Base-by-base conservation (phyloP, 306 rosid genomes). In the Herpetospermum pedunculosum region DNA sequence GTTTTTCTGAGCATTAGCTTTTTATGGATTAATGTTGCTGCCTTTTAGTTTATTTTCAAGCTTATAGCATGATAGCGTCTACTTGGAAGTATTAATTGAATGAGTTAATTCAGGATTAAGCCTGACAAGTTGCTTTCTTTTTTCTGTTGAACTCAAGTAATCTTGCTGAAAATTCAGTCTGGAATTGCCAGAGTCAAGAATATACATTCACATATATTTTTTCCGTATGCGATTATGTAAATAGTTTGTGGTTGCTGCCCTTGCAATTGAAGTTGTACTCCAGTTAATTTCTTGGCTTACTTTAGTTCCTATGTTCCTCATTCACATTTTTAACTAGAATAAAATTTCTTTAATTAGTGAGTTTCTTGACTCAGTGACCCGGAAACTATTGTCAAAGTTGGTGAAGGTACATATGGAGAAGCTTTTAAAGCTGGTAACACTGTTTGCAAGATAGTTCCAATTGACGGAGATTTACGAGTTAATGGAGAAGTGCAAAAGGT, bases 361-460 rank as follows among this genome's bases (percentile, higher is more conserved):
- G 32, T 81, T 76, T 78, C 49, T 73, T 85, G 83, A 76, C 60
- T 54, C 87, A 91, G 97, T 76, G 83, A 80, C 34, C 83, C 83
- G 13, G 81, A 85, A 76, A 82, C 78, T 35, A 81, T 91, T 58
- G 83, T 78, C 44, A 94, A 94, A 85, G 43, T 89, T 74, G 99
- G 99, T 12, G 99, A 94, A 83, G 99, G 99, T 70, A 94, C 99
- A 34, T 91, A 59, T 74, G 97, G 97, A 77, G 97, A 94, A 83
- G 99, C 97, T 80, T 91, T 94, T 76, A 91, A 78, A 86, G 87
- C 83, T 85, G 92, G 88, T 44, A 83, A 82, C 50, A 81, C 80
- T 47, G 99, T 94, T 55, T 89, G 96, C 83, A 94, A 94, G 85
- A 81, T 94, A 79, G 97, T 94, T 81, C 99, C 99, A 47, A 75